phyloP scores from a whole-genome alignment of 2,329 filamentous ascomycete species.

The Scytalidium sp. region DNA sequence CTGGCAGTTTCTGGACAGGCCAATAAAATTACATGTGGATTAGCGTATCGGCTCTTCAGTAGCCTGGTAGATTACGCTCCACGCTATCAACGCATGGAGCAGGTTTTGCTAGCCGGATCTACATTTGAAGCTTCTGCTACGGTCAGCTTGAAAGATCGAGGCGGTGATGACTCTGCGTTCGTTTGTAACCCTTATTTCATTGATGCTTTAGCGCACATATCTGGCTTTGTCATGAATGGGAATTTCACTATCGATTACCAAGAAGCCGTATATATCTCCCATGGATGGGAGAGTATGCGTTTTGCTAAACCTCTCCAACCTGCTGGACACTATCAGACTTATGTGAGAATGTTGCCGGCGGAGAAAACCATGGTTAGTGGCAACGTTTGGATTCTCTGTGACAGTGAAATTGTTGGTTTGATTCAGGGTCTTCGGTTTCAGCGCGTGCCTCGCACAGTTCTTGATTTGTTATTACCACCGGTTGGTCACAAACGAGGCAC shows the following conservation, averaged over 20 bases:
- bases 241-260: slow-evolving; percentile 51
- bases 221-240: slow-evolving; percentile 24
- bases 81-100: slow-evolving; percentile 18
- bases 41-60: slow-evolving; percentile 18
- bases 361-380: slow-evolving; percentile 47
- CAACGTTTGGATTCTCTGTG: slow-evolving; percentile 50
- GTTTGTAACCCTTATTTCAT: slow-evolving; percentile 21
- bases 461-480: too few species aligned
- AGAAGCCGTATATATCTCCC: slow-evolving; percentile 53
- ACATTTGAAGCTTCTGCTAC: slow-evolving; percentile 16
- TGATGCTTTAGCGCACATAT: slow-evolving; percentile 13
- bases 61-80: slow-evolving; percentile 19
- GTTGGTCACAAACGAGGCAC: too few species aligned
- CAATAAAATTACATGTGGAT: slow-evolving; percentile 52
- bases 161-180: slow-evolving; percentile 14
- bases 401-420: slow-evolving; percentile 10
- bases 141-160: slow-evolving; percentile 18
- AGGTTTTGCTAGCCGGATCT: slow-evolving; percentile 20
- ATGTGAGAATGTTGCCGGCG: slow-evolving; percentile 50
- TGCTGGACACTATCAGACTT: slow-evolving; percentile 47
- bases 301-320: slow-evolving; percentile 42
- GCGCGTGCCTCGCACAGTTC: slow-evolving; percentile 42
- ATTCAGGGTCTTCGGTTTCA: slow-evolving; percentile 16
- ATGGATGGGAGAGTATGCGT: slow-evolving; percentile 52
- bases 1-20: slow-evolving; percentile 52